Evolutionary conservation across 805 yeast genomes (phyloP).

Genomic region (Lipomyces lipofer): DNA sequence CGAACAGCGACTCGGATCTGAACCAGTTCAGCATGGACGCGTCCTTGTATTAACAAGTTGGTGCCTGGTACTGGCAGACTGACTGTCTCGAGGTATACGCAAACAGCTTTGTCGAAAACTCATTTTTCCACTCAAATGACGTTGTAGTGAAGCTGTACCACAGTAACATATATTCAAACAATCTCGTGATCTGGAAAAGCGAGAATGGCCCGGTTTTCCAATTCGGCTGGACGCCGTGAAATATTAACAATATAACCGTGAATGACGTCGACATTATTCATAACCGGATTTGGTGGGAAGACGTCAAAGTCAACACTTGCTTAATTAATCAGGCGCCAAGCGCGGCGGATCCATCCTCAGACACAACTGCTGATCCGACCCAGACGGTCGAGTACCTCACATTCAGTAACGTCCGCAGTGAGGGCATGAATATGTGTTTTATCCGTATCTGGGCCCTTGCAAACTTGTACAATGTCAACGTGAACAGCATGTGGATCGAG

Average conservation of each 20-base stretch:
- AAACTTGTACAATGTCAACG: background rate
- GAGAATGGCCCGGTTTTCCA: background rate
- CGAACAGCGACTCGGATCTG: background rate
- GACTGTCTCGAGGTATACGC: background rate
- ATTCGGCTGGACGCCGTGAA: background rate
- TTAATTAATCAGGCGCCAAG: background rate
- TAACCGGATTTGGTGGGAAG: conserved; percentile 1
- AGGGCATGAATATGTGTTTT: background rate
- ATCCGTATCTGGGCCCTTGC: background rate
- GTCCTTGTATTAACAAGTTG: background rate
- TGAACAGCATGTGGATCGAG: background rate
- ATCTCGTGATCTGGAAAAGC: background rate
- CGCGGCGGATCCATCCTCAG: background rate
- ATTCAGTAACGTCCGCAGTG: background rate
- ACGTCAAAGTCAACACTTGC: background rate
- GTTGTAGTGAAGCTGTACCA: background rate
- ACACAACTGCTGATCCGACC: background rate
- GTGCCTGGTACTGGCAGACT: background rate
- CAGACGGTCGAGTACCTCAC: background rate
- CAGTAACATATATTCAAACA: too few species aligned
- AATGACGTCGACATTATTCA: background rate
- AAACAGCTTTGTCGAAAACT: background rate
- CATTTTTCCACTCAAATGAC: background rate
- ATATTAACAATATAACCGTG: background rate
- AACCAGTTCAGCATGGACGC: background rate